Conservation (phyloP, 2,329 filamentous ascomycete species). For the Aspergillus sp. region DNA sequence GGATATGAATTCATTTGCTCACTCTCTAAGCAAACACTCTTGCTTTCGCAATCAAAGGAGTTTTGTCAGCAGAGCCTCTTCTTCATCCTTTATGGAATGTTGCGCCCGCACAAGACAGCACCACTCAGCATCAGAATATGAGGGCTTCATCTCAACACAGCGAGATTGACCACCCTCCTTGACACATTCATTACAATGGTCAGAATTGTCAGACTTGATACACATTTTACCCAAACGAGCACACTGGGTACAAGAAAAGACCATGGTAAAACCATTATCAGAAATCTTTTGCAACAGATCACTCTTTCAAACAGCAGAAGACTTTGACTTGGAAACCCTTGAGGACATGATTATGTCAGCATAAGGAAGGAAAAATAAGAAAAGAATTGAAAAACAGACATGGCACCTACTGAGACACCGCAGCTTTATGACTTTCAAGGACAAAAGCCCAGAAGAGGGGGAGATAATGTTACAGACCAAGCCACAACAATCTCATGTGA, state of each 20-base stretch:
- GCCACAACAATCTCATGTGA: too few species aligned
- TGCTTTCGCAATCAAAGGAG: background rate
- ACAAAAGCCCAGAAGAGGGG: too few species aligned
- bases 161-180: background rate
- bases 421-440: too few species aligned
- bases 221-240: background rate
- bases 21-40: background rate
- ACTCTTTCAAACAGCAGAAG: background rate
- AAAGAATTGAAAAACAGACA: too few species aligned
- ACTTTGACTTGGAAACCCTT: background rate
- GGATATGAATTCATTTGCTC: background rate
- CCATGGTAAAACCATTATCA: background rate
- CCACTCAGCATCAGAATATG: background rate
- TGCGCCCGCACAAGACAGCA: background rate
- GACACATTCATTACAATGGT: background rate
- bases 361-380: background rate
- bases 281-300: background rate
- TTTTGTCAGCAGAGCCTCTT: background rate
- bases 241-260: background rate
- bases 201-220: background rate
- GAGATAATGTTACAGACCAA: too few species aligned
- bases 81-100: background rate
- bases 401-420: too few species aligned
- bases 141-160: background rate
- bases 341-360: too few species aligned